Conservation (phyloP, 2,329 filamentous ascomycete genomes). For the Alternaria gaisen region DNA sequence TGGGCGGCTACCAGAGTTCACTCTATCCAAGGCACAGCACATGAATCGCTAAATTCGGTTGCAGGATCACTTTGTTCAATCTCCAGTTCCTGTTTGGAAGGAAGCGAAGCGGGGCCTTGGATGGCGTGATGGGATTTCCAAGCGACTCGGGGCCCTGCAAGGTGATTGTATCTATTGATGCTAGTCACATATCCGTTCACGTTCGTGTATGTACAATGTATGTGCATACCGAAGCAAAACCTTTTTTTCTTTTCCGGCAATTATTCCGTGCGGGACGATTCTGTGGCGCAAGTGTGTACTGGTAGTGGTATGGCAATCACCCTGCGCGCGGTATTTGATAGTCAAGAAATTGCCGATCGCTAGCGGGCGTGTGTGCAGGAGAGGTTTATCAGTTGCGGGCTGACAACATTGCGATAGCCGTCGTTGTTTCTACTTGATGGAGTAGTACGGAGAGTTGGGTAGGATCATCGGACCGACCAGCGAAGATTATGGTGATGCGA, state of each 20-base stretch:
- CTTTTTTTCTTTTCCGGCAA: not conserved
- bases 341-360: not conserved
- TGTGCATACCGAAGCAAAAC: not conserved
- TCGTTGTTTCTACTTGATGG: not conserved
- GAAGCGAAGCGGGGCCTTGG: not conserved
- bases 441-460: not conserved
- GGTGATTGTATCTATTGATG: no score
- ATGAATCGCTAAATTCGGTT: not conserved
- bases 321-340: not conserved
- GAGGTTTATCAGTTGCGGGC: not conserved
- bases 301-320: not conserved
- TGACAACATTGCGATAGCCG: slow-evolving; percentile 2
- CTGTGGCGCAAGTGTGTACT: not conserved
- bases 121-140: not conserved
- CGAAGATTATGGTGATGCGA: not conserved
- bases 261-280: not conserved
- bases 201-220: not conserved
- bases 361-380: not conserved
- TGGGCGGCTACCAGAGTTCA: not conserved
- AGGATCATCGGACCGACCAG: not conserved
- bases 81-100: not conserved
- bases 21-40: not conserved
- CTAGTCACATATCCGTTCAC: no score
- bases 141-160: not conserved
- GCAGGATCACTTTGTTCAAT: not conserved